Evolutionary conservation across 2,329 filamentous ascomycete species (phyloP).

Genomic region (Exophiala dermatitidis): DNA sequence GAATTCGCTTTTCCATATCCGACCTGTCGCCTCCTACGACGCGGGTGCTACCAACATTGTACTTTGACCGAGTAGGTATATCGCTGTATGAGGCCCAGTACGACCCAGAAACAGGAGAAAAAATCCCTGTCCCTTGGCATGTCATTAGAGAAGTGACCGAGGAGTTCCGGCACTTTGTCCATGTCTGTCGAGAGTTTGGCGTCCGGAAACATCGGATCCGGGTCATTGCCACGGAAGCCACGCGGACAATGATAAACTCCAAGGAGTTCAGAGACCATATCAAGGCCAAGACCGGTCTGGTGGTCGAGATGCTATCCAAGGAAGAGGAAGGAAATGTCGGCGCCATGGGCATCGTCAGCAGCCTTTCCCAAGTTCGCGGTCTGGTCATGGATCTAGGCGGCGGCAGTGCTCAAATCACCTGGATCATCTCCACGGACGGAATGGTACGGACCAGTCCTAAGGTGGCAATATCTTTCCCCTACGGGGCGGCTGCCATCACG

Average conservation of each 20-base stretch:
- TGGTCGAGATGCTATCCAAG: constrained; percentile 65
- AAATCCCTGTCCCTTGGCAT: constrained; percentile 47
- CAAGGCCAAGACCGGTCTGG: constrained; percentile 54
- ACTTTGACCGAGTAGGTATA: constrained; percentile 68
- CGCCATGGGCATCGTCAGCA: constrained; percentile 72
- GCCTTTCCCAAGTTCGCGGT: constrained; percentile 60
- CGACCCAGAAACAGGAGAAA: constrained; percentile 29
- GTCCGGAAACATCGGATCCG: constrained; percentile 59
- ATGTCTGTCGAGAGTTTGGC: constrained; percentile 60
- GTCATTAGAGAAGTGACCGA: constrained; percentile 61
- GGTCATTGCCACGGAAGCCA: constrained; percentile 85
- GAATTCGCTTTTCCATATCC: constrained; percentile 85
- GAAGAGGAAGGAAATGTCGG: constrained; percentile 76
- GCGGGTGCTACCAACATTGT: constrained; percentile 67
- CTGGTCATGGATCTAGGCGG: constrained; percentile 76
- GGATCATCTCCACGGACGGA: constrained; percentile 50
- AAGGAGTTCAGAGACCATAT: constrained; percentile 62
- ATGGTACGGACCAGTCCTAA: constrained; percentile 45
- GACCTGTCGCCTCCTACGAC: constrained; percentile 63
- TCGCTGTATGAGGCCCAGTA: constrained; percentile 76
- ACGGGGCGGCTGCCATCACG: constrained; percentile 60
- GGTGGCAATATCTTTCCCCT: constrained; percentile 59
- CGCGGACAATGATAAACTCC: constrained; percentile 70
- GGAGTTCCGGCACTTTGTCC: constrained; percentile 62
- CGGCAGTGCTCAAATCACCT: constrained; percentile 54